Base-by-base conservation (phyloP, 2,329 filamentous ascomycete genomes). In the Xylariales sp. region DNA sequence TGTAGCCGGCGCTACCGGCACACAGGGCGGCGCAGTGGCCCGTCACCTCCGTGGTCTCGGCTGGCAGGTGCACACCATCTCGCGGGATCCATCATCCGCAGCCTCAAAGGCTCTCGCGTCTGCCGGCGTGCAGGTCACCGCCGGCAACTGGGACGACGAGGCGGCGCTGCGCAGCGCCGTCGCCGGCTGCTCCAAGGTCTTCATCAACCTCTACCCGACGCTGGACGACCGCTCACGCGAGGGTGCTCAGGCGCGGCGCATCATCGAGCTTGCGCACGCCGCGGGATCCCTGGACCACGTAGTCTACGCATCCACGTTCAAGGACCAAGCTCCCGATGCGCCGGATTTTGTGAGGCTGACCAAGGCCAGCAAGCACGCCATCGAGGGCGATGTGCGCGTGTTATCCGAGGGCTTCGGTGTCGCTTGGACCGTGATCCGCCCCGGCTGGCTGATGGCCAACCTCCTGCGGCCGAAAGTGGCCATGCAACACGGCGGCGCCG, bases 1-100 rank as follows among this genome's bases (percentile, higher is more conserved):
- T 43, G 55, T 69, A 41, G 54, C 51, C 40, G 59, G 56, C 35
- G 62, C 60, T 6, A 69, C 66, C 2, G 66, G 66, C 19, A 56
- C 43, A 28, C 63, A 66, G 42, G 66, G 67, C 32, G 54, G 54
- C 4, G 54, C 60, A 8, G 41, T 67, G 18, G 53, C 58, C 36
- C 50, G 53, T 20, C 47, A 56, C 25, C 62, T 69, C 20, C 57
- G 54, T 18, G 45, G 50, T 6, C 39, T 53, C 4, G 46, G 47
- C 21, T 50, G 53, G 46, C 36, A 43, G n/a, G 50, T 63, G 20
- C 38, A 50, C 32, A 54, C 60, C 27, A 54, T 62, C 6, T 48
- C 48, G n/a, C 59, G 67, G 13, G 40, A 55, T 24, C 46, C 54
- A 1, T 34, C 50, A 1, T 57, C 61, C 3, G 39, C 53, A 1